phyloP scores from a whole-genome alignment of 805 yeast genomes.

The Huiozyma naganishii region DNA sequence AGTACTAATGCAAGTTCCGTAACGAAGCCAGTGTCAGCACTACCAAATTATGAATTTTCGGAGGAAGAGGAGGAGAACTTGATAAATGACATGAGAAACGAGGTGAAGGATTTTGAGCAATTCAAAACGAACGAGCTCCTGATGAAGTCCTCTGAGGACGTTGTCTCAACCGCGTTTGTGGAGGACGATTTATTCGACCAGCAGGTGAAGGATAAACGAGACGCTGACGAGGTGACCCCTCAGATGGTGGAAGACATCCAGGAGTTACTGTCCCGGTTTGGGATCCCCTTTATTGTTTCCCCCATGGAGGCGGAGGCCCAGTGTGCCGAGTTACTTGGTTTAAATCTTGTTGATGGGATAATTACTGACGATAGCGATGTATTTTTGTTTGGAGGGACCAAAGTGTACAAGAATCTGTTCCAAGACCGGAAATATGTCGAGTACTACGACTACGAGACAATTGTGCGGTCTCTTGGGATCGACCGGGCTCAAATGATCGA shows the following conservation, averaged over 20 bases:
- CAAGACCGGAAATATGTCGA: slow-evolving; percentile 89
- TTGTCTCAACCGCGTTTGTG: slow-evolving; percentile 16
- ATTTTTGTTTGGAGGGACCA: slow-evolving; percentile 81
- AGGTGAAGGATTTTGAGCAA: slow-evolving; percentile 59
- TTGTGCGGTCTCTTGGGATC: slow-evolving; percentile 56
- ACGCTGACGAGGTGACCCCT: slow-evolving; percentile 82
- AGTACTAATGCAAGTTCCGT: background rate
- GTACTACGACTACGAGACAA: slow-evolving; percentile 51
- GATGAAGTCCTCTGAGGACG: slow-evolving; percentile 6
- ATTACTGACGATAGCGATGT: slow-evolving; percentile 97
- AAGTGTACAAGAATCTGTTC: slow-evolving; percentile 84
- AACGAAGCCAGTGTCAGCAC: slow-evolving; percentile 6
- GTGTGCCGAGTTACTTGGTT: slow-evolving; percentile 67
- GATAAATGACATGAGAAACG: slow-evolving; percentile 51
- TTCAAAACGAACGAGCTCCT: slow-evolving; percentile 37
- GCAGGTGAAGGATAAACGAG: slow-evolving; percentile 60
- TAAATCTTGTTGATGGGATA: slow-evolving; percentile 82
- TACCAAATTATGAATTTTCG: slow-evolving; percentile 53
- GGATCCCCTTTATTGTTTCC: slow-evolving; percentile 89
- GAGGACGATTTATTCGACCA: slow-evolving; percentile 47
- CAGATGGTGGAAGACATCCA: slow-evolving; percentile 86
- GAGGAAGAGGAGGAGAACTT: slow-evolving; percentile 71
- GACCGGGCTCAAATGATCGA: slow-evolving; percentile 57
- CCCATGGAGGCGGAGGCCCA: slow-evolving; percentile 99
- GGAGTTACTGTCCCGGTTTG: slow-evolving; percentile 75